Percentiles rank a stretch among this genome's conserved stretches.
Conservation (phyloP, 345 rosid genomes). For the Lepidium aucheri region DNA sequence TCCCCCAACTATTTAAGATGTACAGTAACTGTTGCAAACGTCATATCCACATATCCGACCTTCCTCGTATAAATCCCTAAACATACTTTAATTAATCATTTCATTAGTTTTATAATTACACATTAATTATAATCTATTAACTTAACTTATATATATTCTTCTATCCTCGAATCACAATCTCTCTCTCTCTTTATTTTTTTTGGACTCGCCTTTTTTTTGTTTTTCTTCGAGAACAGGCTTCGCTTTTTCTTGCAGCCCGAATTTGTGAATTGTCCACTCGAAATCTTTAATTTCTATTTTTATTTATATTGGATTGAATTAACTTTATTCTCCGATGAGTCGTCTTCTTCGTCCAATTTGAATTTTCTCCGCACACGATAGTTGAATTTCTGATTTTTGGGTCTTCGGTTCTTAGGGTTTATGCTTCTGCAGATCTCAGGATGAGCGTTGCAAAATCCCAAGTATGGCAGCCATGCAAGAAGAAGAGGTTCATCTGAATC, state of each 20-base stretch:
- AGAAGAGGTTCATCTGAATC: conserved; percentile 69
- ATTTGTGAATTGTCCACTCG: not conserved
- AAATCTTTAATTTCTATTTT: not conserved
- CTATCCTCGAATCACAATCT: not conserved
- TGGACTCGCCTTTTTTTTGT: not conserved
- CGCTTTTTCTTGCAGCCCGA: conserved; percentile 1
- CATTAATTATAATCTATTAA: not conserved
- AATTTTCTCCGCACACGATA: conserved; percentile 17
- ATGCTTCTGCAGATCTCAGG: conserved; percentile 7
- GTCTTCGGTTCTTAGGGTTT: conserved; percentile 9
- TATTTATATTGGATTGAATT: not conserved
- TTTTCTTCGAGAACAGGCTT: conserved; percentile 3
- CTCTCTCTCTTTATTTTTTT: not conserved
- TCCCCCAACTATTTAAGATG: too few relatives aligned
- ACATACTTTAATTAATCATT: not conserved
- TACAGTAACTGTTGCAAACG: not conserved
- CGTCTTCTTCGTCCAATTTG: conserved; percentile 17
- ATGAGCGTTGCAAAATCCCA: conserved; percentile 89
- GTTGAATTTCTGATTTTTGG: not conserved
- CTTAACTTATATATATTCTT: not conserved
- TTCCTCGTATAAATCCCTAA: conserved; percentile 27
- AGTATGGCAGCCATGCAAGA: conserved; percentile 99
- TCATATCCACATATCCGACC: conserved; percentile 5
- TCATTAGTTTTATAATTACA: not conserved
- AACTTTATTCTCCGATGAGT: not conserved